Conservation (phyloP, 2,329 filamentous ascomycete genomes). For the Exophiala sideris region DNA sequence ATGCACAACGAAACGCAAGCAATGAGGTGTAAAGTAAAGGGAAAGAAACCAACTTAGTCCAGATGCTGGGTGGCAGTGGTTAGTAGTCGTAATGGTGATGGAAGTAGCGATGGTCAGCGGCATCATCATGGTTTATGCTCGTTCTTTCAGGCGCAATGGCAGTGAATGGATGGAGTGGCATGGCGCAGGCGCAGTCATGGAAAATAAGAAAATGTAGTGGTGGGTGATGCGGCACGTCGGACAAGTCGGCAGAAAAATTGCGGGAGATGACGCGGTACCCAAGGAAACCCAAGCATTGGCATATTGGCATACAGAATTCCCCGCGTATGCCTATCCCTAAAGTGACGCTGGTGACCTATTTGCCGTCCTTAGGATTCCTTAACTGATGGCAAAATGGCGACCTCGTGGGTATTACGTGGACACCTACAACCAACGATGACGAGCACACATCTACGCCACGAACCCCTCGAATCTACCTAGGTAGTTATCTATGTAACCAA, state of each 20-base stretch:
- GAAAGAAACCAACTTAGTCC: neutral
- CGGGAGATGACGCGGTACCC: too few relatives aligned
- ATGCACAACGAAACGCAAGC: neutral
- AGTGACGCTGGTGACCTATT: too few relatives aligned
- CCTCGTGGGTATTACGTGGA: too few relatives aligned
- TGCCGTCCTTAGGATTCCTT: too few relatives aligned
- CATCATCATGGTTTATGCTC: neutral
- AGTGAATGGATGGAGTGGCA: neutral
- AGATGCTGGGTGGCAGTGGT: neutral
- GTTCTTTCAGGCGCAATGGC: neutral
- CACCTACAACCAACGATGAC: too few relatives aligned
- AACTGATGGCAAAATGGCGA: too few relatives aligned
- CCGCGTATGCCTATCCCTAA: too few relatives aligned
- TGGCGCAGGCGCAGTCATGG: slow-evolving; percentile 4
- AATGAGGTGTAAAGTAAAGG: neutral
- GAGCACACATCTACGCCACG: too few relatives aligned
- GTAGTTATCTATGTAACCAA: too few relatives aligned
- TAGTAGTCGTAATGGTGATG: neutral
- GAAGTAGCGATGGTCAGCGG: neutral
- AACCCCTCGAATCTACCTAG: too few relatives aligned
- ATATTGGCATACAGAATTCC: too few relatives aligned
- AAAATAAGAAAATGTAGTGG: neutral
- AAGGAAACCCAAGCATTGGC: too few relatives aligned
- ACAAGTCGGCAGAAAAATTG: neutral
- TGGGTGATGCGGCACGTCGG: neutral